Evolutionary conservation across 2,329 filamentous ascomycete species (phyloP).

Genomic region (Helicocarpus griseus): DNA sequence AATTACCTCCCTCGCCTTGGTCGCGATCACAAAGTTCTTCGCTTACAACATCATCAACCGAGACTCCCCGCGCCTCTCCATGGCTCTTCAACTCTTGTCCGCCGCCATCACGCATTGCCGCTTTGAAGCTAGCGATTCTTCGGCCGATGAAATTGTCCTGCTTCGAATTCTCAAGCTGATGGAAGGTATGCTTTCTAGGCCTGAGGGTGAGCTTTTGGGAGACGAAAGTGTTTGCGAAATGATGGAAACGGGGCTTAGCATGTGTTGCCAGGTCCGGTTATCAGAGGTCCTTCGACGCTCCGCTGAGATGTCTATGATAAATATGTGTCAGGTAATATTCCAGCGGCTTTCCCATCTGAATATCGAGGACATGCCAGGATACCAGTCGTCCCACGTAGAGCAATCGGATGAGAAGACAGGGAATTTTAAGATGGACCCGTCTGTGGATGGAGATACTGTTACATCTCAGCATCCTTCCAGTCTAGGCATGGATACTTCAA

Average conservation of each 20-base stretch:
- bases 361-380: slow-evolving; percentile 59
- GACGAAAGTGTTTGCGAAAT: slow-evolving; percentile 98
- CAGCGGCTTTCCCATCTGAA: slow-evolving; percentile 82
- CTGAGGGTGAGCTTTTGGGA: slow-evolving; percentile 84
- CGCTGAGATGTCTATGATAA: slow-evolving; percentile 93
- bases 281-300: slow-evolving; percentile 84
- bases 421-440: slow-evolving; percentile 74
- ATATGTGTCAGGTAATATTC: slow-evolving; percentile 99
- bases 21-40: slow-evolving; percentile 92
- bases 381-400: slow-evolving; percentile 55
- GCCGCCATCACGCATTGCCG: slow-evolving; percentile 95
- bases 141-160: slow-evolving; percentile 90
- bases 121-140: slow-evolving; percentile 91
- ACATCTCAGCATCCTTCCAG: slow-evolving; percentile 40
- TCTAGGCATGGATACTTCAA: slow-evolving; percentile 29
- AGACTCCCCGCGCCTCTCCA: slow-evolving; percentile 73
- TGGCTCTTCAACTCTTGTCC: slow-evolving; percentile 90
- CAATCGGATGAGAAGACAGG: slow-evolving; percentile 54
- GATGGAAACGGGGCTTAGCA: slow-evolving; percentile 96
- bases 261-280: slow-evolving; percentile 88
- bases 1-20: slow-evolving; percentile 87
- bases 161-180: slow-evolving; percentile 92
- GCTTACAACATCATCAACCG: slow-evolving; percentile 84
- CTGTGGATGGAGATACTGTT: slow-evolving; percentile 56
- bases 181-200: slow-evolving; percentile 95